A percentile compares a stretch with the other conserved stretches of the same genome.
These are phyloP conservation scores for Sporisorium sorghi DNA, from an alignment of 1,284 basidiomycete genomes.

Conservation along the genomic window DNA sequence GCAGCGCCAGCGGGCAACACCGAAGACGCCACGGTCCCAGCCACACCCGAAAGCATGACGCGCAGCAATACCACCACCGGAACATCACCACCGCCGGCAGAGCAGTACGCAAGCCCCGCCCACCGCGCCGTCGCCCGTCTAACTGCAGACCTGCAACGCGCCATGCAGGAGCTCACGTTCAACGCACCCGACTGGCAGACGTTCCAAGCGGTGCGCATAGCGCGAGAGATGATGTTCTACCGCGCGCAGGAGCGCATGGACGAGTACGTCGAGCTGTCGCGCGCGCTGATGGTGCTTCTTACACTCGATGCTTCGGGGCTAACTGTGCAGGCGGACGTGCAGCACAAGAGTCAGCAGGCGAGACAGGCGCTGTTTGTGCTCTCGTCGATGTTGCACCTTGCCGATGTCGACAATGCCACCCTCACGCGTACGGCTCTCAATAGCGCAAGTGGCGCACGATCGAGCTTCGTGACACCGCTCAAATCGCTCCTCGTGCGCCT, in stretches of 20 bases:
- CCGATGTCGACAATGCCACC: slow-evolving; percentile 22
- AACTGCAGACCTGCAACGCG: slow-evolving; percentile 79
- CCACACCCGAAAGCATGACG: slow-evolving; percentile 45
- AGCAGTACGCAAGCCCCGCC: slow-evolving; percentile 69
- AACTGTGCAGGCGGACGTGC: neutral
- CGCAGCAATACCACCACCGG: slow-evolving; percentile 12
- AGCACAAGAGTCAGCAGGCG: slow-evolving; percentile 12
- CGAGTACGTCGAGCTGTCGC: slow-evolving; percentile 30
- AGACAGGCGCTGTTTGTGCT: slow-evolving; percentile 28
- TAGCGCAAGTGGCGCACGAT: neutral
- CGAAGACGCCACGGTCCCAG: slow-evolving; percentile 38
- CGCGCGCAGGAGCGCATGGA: slow-evolving; percentile 9
- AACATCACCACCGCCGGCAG: neutral
- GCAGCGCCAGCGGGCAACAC: neutral
- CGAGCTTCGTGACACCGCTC: slow-evolving; percentile 1
- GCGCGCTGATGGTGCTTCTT: slow-evolving; percentile 20
- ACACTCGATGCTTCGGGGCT: slow-evolving; percentile 8
- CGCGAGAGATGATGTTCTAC: slow-evolving; percentile 85
- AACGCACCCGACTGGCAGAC: slow-evolving; percentile 96
- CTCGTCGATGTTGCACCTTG: slow-evolving; percentile 24
- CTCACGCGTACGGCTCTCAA: neutral
- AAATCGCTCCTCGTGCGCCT: slow-evolving; percentile 24
- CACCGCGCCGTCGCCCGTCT: slow-evolving; percentile 86
- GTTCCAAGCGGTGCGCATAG: slow-evolving; percentile 85
- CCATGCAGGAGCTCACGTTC: slow-evolving; percentile 81